Conservation (phyloP, 169 alveolate species). For the Theileria orientalis region DNA sequence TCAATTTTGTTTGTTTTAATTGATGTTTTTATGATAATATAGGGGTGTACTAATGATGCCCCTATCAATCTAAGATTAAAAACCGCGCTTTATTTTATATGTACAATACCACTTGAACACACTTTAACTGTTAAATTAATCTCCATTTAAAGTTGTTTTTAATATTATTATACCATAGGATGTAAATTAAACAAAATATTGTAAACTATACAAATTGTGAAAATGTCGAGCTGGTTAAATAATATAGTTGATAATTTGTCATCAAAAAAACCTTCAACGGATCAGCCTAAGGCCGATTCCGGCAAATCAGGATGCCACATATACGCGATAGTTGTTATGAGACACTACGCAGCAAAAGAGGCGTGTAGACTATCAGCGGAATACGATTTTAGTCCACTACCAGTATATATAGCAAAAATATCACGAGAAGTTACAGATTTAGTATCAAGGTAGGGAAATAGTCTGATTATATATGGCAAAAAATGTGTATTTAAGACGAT, state of each 20-base stretch:
- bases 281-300: neutral
- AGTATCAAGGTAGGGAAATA: constrained; percentile 69
- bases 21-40: neutral
- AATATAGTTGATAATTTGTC: constrained; percentile 15
- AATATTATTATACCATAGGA: neutral
- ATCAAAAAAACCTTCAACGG: neutral
- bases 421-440: constrained; percentile 64
- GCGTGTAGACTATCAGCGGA: constrained; percentile 68
- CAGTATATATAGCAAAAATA: constrained; percentile 58
- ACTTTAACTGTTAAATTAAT: neutral
- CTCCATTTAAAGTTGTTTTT: too few species aligned
- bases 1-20: too few species aligned
- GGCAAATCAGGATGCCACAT: constrained; percentile 53
- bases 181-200: too few species aligned
- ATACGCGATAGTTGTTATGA: constrained; percentile 63
- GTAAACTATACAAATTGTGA: neutral
- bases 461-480: too few species aligned
- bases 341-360: constrained; percentile 54
- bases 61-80: too few species aligned
- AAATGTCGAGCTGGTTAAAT: constrained; percentile 22
- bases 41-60: constrained; percentile 7
- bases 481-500: too few species aligned
- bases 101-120: too few species aligned
- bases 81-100: neutral
- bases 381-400: constrained; percentile 59